These are phyloP conservation scores for Mallotus japonicus DNA, from an alignment of 441 rosid species.

Conservation along the genomic window DNA sequence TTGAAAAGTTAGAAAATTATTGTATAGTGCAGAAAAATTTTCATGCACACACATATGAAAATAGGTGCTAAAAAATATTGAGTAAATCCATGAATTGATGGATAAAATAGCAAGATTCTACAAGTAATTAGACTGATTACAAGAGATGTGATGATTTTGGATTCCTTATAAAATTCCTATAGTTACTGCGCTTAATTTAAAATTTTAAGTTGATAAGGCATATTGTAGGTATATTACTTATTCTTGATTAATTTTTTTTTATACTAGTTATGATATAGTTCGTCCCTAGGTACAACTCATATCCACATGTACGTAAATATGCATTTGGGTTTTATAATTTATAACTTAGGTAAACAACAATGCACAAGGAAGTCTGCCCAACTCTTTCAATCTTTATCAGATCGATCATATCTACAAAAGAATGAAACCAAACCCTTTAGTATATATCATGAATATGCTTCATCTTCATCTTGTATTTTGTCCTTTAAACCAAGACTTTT, in stretches of 20 bases:
- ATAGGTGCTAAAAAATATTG: too few relatives aligned
- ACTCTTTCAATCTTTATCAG: not conserved
- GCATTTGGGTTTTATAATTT: not conserved
- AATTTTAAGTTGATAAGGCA: too few relatives aligned
- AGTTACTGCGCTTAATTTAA: not conserved
- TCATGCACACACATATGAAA: too few relatives aligned
- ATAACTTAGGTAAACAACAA: not conserved
- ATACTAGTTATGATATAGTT: not conserved
- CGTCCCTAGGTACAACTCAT: not conserved
- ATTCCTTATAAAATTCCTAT: not conserved
- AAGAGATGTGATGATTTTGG: too few relatives aligned
- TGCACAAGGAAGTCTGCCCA: not conserved
- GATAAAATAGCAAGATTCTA: too few relatives aligned
- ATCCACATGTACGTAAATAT: too few relatives aligned
- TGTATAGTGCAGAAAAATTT: too few relatives aligned
- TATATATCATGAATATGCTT: not conserved
- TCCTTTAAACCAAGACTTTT: not conserved
- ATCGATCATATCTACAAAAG: not conserved
- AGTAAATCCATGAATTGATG: too few relatives aligned
- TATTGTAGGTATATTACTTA: too few relatives aligned
- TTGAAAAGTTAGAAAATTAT: too few relatives aligned
- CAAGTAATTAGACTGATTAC: too few relatives aligned
- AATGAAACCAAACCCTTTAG: not conserved
- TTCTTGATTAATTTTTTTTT: too few relatives aligned
- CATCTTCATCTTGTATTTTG: not conserved